phyloP scores from a whole-genome alignment of 176 grass and related monocot species.

The Raddia distichophylla region DNA sequence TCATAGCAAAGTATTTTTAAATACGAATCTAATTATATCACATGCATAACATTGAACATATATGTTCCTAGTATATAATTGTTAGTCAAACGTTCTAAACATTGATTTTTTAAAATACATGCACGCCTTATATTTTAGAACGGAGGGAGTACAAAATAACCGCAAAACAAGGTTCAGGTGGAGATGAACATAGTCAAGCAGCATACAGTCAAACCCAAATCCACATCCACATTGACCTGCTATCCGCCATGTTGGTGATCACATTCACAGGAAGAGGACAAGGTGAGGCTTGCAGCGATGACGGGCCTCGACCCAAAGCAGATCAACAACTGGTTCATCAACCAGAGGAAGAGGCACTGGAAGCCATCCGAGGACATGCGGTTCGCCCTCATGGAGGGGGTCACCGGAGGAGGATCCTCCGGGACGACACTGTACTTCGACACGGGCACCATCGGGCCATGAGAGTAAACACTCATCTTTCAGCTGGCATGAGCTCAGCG shows the following conservation, averaged over 20 bases:
- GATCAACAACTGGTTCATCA: constrained; percentile 99
- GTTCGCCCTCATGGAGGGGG: constrained; percentile 81
- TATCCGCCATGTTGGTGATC: not conserved
- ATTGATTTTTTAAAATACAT: too few relatives aligned
- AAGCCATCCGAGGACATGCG: constrained; percentile 94
- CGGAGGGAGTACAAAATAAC: too few relatives aligned
- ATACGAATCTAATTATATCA: too few relatives aligned
- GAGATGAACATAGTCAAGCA: too few relatives aligned
- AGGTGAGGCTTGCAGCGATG: constrained; percentile 66
- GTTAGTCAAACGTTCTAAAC: too few relatives aligned
- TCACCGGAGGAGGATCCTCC: constrained; percentile 51
- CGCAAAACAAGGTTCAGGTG: too few relatives aligned
- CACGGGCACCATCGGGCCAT: constrained; percentile 71
- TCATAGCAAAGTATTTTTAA: too few relatives aligned
- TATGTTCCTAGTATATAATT: too few relatives aligned
- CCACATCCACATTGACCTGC: not conserved
- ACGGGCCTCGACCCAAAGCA: constrained; percentile 88
- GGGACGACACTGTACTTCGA: constrained; percentile 86
- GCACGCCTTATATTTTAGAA: too few relatives aligned
- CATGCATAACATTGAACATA: too few relatives aligned
- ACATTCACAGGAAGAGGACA: constrained; percentile 75
- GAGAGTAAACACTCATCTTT: not conserved
- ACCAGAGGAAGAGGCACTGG: constrained; percentile 96
- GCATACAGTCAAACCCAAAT: not conserved
- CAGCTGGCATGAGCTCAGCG: not conserved